phyloP scores from a whole-genome alignment of 2,329 filamentous ascomycete species.

The Trichoderma sp. region DNA sequence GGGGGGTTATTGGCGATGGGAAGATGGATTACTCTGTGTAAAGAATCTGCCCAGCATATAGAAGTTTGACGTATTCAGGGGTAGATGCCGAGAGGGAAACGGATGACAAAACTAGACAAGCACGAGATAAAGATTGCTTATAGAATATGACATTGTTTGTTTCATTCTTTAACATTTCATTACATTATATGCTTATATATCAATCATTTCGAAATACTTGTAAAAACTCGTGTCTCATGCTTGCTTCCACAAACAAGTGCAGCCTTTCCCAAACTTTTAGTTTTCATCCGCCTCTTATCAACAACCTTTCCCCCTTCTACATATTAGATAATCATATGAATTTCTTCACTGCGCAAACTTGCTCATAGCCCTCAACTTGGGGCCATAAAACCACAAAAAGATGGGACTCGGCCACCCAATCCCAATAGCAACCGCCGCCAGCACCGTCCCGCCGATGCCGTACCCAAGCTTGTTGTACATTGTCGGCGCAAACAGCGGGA shows the following conservation, averaged over 20 bases:
- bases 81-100: not conserved
- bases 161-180: not conserved
- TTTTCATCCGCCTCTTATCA: not conserved
- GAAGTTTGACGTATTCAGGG: not conserved
- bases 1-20: constrained; percentile 60
- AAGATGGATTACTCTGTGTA: constrained; percentile 51
- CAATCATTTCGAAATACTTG: not conserved
- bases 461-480: constrained; percentile 51
- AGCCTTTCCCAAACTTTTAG: not conserved
- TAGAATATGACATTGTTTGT: not conserved
- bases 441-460: constrained; percentile 48
- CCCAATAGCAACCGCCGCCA: constrained; percentile 49
- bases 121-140: not conserved
- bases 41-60: not conserved
- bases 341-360: constrained; percentile 31
- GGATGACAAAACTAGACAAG: not conserved
- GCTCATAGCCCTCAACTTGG: constrained; percentile 42
- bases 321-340: not conserved
- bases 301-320: not conserved
- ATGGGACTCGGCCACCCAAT: constrained; percentile 49
- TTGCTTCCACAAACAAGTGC: not conserved
- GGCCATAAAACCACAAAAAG: constrained; percentile 51
- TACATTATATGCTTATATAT: constrained; percentile 2
- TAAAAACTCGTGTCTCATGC: not conserved
- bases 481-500: constrained; percentile 55